Evolutionary conservation across 495 filamentous ascomycete species (phyloP).

Genomic region (Hypoxylon fragiforme): DNA sequence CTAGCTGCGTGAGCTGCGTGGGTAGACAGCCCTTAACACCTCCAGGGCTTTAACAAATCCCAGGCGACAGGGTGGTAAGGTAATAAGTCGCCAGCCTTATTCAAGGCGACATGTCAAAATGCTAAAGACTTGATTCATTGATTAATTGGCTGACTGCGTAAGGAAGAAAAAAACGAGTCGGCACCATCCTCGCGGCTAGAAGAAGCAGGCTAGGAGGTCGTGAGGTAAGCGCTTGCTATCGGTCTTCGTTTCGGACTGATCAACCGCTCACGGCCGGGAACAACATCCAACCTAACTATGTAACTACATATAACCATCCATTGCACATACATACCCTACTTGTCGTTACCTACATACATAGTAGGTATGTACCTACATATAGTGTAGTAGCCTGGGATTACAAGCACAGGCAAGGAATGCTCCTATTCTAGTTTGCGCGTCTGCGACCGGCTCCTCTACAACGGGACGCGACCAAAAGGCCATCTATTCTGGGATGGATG

Average conservation of each 20-base stretch:
- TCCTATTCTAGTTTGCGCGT: neutral
- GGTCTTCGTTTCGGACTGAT: neutral
- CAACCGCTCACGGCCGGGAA: neutral
- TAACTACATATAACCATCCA: too few species aligned
- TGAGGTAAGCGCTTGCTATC: neutral
- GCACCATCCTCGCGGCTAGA: too few species aligned
- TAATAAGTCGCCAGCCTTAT: constrained; percentile 8
- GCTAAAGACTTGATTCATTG: constrained; percentile 1
- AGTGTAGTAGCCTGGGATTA: too few species aligned
- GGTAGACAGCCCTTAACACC: too few species aligned
- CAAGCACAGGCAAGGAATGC: neutral
- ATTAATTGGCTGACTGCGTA: too few species aligned
- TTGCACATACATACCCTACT: too few species aligned
- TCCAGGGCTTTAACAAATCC: too few species aligned
- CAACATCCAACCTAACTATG: too few species aligned
- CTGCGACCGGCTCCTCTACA: neutral
- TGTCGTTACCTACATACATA: neutral
- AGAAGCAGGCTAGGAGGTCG: too few species aligned
- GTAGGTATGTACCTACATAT: neutral
- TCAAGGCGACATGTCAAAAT: constrained; percentile 1
- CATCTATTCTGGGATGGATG: constrained; percentile 2
- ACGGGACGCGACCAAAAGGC: neutral
- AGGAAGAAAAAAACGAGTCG: too few species aligned
- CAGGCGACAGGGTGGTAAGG: constrained; percentile 11
- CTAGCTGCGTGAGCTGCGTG: constrained; percentile 1